Evolutionary conservation across 1,139 yeast genomes (phyloP).

Genomic region (Kodamaea sp.): DNA sequence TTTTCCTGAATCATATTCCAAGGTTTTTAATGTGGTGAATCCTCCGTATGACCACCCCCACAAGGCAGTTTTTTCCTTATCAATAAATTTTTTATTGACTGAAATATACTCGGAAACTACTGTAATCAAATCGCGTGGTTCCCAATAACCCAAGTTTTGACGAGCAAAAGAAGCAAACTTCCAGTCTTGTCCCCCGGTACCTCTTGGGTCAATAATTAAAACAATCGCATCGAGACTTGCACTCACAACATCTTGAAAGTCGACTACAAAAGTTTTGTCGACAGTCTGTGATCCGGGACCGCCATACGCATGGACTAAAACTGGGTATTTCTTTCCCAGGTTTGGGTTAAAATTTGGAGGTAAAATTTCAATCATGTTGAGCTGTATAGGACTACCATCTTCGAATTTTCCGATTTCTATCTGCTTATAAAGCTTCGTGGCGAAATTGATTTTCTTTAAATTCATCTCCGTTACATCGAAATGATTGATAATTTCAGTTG

Average conservation of each 20-base stretch:
- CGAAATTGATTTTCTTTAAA: constrained; percentile 44
- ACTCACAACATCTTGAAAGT: constrained; percentile 67
- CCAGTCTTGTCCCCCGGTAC: constrained; percentile 92
- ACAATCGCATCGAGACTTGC: constrained; percentile 72
- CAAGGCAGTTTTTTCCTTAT: constrained; percentile 62
- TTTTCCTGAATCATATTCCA: constrained; percentile 66
- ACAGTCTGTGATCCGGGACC: constrained; percentile 92
- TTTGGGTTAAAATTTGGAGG: constrained; percentile 65
- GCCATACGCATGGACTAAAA: constrained; percentile 82
- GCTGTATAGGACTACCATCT: constrained; percentile 39
- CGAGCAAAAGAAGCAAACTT: constrained; percentile 63
- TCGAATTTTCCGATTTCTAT: constrained; percentile 41
- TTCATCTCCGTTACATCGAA: constrained; percentile 22
- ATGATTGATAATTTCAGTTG: constrained; percentile 30
- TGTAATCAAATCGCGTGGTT: constrained; percentile 73
- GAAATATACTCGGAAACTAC: constrained; percentile 62
- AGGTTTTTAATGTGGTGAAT: constrained; percentile 68
- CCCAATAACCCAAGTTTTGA: constrained; percentile 77
- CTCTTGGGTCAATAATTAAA: constrained; percentile 87
- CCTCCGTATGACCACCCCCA: constrained; percentile 99
- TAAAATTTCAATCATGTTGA: constrained; percentile 69
- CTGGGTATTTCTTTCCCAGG: constrained; percentile 55
- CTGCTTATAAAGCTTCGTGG: constrained; percentile 50
- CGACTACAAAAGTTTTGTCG: constrained; percentile 49
- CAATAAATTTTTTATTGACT: constrained; percentile 50